Evolutionary conservation across 1,284 basidiomycete species (phyloP), one percentile per base, ranked within the genome.

Genomic region (Trichosporon ovoides): DNA sequence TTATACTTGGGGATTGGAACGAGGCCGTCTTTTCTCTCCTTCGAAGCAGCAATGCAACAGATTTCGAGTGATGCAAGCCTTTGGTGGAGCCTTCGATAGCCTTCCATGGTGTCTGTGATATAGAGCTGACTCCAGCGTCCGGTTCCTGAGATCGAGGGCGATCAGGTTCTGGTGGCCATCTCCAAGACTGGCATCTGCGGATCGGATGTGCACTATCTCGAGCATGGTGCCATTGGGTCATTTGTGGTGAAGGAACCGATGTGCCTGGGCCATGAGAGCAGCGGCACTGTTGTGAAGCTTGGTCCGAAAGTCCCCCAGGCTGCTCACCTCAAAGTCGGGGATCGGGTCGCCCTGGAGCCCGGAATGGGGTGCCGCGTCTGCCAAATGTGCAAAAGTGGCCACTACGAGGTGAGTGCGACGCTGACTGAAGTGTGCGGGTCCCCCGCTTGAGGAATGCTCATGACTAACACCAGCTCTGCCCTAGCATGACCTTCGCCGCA

Each of bases 131-230:
- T 20, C 1, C 59, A 90, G 67, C 82, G 89, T 7, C 86, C 88
- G 11, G 82, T 96, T 63, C 91, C 91, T 36, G 82, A 88, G 62
- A 87, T 89, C 65, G 78, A 79, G 34, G 82, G 81, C 58, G 82
- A 88, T 68, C 87, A 96, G 69, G 91, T 94, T 46, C 84, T 97
- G 35, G 84, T 98, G 53, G 83, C 89, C 68, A 88, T 97, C 46
- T 88, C 89, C 76, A 93, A 95, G 78, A 93, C 91, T n/a, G 90
- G 91, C 55, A 91, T 94, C 66, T 95, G 91, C 76, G 90, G 91
- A 38, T 91, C 87, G 55, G 91, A 94, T 81, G 88, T 88, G 76
- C 74, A 77, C 59, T 76, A 74, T 64, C 66, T 76, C 52, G 59
- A 68, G 54, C 72, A 77, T 54, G 75, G 68, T 22, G 48, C 58